Conservation (phyloP, 192 early-diverging fungal species). For the Backusella psychrophila region DNA sequence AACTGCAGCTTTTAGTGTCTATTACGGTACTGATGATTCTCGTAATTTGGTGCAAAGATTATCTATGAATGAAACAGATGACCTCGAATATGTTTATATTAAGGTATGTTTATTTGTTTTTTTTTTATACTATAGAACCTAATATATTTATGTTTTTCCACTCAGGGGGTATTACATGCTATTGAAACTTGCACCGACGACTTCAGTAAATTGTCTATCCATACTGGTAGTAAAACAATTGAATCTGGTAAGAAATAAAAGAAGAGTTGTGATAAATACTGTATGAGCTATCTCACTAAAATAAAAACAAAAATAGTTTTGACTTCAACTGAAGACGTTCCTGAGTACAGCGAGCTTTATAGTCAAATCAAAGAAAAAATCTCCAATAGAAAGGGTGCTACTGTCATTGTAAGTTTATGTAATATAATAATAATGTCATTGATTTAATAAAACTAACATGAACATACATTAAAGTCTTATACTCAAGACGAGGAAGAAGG, state of each 20-base stretch:
- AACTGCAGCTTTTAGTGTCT: slow-evolving; percentile 4
- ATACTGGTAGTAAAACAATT: background rate
- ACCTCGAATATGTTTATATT: slow-evolving; percentile 7
- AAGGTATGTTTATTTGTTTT: background rate
- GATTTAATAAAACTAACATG: background rate
- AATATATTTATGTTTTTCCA: background rate
- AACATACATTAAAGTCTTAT: background rate
- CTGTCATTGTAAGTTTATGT: slow-evolving; percentile 7
- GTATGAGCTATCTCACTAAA: background rate
- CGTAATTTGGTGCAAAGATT: background rate
- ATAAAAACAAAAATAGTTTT: background rate
- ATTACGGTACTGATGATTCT: slow-evolving; percentile 8
- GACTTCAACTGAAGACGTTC: background rate
- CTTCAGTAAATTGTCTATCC: background rate
- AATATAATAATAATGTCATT: background rate
- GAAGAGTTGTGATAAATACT: background rate
- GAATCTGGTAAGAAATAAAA: background rate
- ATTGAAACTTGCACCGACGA: slow-evolving; percentile 1
- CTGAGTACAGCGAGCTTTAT: slow-evolving; percentile 1
- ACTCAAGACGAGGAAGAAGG: background rate
- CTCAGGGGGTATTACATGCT: slow-evolving; percentile 1
- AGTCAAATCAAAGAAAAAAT: slow-evolving; percentile 9
- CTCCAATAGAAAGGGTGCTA: background rate
- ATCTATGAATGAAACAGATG: background rate
- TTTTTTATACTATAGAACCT: background rate